Evolutionary conservation across 164 flowering plant species (phyloP).

Genomic region (Vitis rupestris): DNA sequence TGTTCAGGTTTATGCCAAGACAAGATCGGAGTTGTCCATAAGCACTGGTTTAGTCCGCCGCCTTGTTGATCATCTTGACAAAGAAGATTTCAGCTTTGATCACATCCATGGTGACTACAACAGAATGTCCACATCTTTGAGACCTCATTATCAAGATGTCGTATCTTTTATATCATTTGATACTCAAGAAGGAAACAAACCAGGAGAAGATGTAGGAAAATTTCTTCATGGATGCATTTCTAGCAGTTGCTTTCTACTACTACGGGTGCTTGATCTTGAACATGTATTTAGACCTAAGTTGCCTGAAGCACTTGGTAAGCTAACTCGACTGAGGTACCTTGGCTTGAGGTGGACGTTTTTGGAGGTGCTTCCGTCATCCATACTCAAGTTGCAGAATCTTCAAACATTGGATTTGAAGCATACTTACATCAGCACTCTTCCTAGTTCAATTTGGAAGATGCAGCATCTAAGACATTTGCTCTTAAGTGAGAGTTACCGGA

Average conservation of each 20-base stretch:
- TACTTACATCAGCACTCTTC: slow-evolving; percentile 20
- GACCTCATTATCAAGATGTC: background rate
- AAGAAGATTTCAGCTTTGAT: background rate
- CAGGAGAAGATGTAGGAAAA: slow-evolving; percentile 5
- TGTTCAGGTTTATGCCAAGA: slow-evolving; percentile 5
- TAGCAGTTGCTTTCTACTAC: slow-evolving; percentile 12
- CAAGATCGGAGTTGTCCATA: background rate
- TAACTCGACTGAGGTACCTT: slow-evolving; percentile 25
- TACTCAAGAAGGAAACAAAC: slow-evolving; percentile 5
- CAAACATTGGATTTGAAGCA: slow-evolving; percentile 35
- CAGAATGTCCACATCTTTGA: too few species aligned
- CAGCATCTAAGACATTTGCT: slow-evolving; percentile 26
- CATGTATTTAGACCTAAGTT: slow-evolving; percentile 25
- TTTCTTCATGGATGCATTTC: background rate
- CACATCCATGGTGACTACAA: background rate
- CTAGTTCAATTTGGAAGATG: slow-evolving; percentile 25
- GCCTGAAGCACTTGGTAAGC: slow-evolving; percentile 23
- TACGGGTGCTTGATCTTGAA: slow-evolving; percentile 34
- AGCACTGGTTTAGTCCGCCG: background rate
- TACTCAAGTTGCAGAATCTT: slow-evolving; percentile 19
- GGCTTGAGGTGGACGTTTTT: slow-evolving; percentile 29
- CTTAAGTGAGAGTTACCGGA: slow-evolving; percentile 5
- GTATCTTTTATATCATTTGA: background rate
- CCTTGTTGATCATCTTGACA: background rate
- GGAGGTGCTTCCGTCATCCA: slow-evolving; percentile 21